Percentiles rank a stretch among this genome's conserved stretches.
phyloP scores from a whole-genome alignment of 306 rosid species.

The Pachyrhizus erosus region DNA sequence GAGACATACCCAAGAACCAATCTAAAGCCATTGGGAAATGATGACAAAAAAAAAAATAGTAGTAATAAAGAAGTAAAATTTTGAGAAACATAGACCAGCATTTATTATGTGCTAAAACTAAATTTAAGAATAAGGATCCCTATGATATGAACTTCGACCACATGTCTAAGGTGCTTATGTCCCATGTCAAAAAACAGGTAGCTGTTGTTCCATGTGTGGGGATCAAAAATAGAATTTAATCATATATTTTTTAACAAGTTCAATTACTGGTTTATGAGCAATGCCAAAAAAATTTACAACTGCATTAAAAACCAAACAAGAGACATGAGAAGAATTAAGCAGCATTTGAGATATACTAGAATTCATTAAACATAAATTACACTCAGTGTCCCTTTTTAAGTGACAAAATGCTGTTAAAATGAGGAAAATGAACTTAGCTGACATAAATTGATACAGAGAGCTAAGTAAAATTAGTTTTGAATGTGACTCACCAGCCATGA shows the following conservation, averaged over 20 bases:
- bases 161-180: not conserved
- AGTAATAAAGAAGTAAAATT: slow-evolving; percentile 15
- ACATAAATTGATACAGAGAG: not conserved
- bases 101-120: slow-evolving; percentile 17
- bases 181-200: slow-evolving; percentile 20
- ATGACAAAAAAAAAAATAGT: not conserved
- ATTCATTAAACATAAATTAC: slow-evolving; percentile 19
- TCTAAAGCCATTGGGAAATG: slow-evolving; percentile 32
- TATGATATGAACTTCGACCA: slow-evolving; percentile 13
- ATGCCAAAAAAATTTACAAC: not conserved
- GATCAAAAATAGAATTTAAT: slow-evolving; percentile 10
- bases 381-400: slow-evolving; percentile 16
- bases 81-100: not conserved
- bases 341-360: slow-evolving; percentile 34
- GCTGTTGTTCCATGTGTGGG: not conserved
- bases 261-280: not conserved
- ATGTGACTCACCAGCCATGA: slow-evolving; percentile 95
- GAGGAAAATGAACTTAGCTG: slow-evolving; percentile 14
- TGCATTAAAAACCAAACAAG: slow-evolving; percentile 7
- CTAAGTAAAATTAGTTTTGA: slow-evolving; percentile 4
- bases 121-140: slow-evolving; percentile 19
- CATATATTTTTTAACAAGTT: slow-evolving; percentile 14
- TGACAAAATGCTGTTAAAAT: not conserved
- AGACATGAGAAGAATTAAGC: not conserved
- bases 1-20: slow-evolving; percentile 12